These are phyloP conservation scores for Carex parvula DNA, from an alignment of 176 grass and related monocot species.

Conservation along the genomic window DNA sequence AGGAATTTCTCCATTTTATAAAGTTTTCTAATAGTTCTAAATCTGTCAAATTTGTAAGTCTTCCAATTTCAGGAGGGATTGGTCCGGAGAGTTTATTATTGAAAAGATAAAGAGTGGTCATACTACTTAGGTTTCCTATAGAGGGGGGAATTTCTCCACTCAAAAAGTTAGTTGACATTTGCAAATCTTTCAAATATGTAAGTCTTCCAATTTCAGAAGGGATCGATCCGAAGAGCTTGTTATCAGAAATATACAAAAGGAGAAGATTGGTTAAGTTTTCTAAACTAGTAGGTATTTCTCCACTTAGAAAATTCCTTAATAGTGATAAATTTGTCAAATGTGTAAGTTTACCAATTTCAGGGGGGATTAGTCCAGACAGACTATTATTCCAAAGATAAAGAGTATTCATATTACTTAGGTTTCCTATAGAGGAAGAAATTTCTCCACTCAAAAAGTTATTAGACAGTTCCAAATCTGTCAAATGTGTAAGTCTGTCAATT, in stretches of 20 bases:
- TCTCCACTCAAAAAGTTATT: slow-evolving; percentile 36
- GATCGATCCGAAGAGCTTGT: background rate
- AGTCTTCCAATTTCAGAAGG: slow-evolving; percentile 30
- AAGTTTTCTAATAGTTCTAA: too few relatives aligned
- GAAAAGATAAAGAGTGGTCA: too few relatives aligned
- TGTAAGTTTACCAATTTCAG: slow-evolving; percentile 21
- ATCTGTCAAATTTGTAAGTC: too few relatives aligned
- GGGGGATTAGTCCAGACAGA: slow-evolving; percentile 8
- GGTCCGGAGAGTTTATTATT: too few relatives aligned
- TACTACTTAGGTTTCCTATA: background rate
- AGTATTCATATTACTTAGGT: too few relatives aligned
- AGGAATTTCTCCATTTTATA: too few relatives aligned
- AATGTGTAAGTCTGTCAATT: slow-evolving; percentile 14
- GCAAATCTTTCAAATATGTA: background rate
- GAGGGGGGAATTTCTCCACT: slow-evolving; percentile 24
- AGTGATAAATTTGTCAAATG: slow-evolving; percentile 12
- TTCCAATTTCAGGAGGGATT: too few relatives aligned
- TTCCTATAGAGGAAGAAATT: too few relatives aligned
- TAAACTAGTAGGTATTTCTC: background rate
- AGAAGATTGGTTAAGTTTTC: slow-evolving; percentile 24
- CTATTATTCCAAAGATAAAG: slow-evolving; percentile 19
- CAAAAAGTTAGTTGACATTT: too few relatives aligned
- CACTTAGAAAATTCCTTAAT: slow-evolving; percentile 19
- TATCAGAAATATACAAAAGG: background rate
- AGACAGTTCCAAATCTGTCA: slow-evolving; percentile 4